Base-by-base conservation (phyloP, 306 rosid species). In the Cajanus cajan region DNA sequence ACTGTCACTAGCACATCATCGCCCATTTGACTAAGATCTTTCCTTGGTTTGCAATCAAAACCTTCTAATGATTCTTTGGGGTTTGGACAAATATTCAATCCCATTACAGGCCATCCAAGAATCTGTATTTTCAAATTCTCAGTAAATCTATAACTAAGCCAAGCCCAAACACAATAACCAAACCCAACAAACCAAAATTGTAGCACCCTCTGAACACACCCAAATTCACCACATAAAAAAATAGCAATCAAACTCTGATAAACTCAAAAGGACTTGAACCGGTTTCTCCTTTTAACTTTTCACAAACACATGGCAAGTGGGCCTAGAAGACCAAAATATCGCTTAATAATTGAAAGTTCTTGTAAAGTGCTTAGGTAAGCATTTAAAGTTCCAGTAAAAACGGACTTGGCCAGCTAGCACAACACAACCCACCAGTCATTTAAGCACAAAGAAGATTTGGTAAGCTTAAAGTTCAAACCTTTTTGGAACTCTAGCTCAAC, bases 101-200 rank as follows among this genome's bases (percentile, higher is more conserved):
- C 87, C 91, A 73, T 84, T 64, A 55, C 87, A 69, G 21, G 80
- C 81, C 91, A 85, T 83, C 71, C 77, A 55, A 77, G 36, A 88
- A 73, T 41, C 74, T 73, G 61, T 19, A 62, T 33, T 65, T 72
- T 22, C 67, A 55, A 21, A 63, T 54, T 54, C 82, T 47, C 71
- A 37, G 9, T 33, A 71, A 79, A 28, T 59, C 70, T 81, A 43
- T n/a, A 78, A 68, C 64, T 37, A 68, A 21, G 7, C 10, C 37
- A 62, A 25, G 7, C 39, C 43, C 25, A 11, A 12, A 76, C 63
- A n/a, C 44, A 71, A 18, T 6, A 48, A 70, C 28, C 65, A 64
- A 77, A 74, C 55, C 73, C 67, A 31, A 25, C 37, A 73, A 19
- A 51, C 68, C 19, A 52, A 25, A 78, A 33, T 33, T 75, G 25